A percentile compares a stretch with the other conserved stretches of the same genome.
Conservation (phyloP, 176 grass and related monocot species). For the Olyra latifolia region DNA sequence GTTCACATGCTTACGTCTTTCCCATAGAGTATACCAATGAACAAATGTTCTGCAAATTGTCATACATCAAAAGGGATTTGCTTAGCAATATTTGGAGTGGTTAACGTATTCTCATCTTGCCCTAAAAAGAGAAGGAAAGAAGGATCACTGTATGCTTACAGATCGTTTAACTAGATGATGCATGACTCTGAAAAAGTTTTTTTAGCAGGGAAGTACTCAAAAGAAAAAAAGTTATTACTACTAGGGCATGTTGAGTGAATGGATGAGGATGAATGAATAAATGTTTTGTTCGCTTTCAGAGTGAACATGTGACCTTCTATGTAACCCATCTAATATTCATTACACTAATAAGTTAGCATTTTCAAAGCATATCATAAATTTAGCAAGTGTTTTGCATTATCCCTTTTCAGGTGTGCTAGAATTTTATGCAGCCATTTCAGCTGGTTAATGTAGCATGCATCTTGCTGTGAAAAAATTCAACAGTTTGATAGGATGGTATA, state of each 20-base stretch:
- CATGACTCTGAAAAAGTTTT: background rate
- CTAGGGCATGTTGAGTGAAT: background rate
- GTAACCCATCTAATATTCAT: background rate
- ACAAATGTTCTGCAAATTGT: background rate
- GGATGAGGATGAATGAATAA: background rate
- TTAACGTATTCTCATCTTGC: background rate
- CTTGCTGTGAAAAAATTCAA: background rate
- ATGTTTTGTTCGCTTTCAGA: background rate
- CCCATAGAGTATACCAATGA: background rate
- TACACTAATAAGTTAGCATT: background rate
- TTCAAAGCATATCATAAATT: background rate
- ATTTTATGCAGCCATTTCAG: background rate
- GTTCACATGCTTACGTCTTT: constrained; percentile 8
- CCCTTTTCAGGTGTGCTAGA: background rate
- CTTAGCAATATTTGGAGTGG: background rate
- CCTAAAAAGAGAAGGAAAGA: background rate
- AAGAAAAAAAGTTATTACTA: background rate
- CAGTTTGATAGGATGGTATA: background rate
- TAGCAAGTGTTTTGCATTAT: background rate
- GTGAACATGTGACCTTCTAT: background rate
- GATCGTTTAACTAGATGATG: background rate
- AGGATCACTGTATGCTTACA: background rate
- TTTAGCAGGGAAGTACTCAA: background rate
- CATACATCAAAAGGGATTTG: background rate
- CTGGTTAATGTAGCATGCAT: background rate